Evolutionary conservation across 495 filamentous ascomycete species (phyloP).

Genomic region (Annulohypoxylon nitens): DNA sequence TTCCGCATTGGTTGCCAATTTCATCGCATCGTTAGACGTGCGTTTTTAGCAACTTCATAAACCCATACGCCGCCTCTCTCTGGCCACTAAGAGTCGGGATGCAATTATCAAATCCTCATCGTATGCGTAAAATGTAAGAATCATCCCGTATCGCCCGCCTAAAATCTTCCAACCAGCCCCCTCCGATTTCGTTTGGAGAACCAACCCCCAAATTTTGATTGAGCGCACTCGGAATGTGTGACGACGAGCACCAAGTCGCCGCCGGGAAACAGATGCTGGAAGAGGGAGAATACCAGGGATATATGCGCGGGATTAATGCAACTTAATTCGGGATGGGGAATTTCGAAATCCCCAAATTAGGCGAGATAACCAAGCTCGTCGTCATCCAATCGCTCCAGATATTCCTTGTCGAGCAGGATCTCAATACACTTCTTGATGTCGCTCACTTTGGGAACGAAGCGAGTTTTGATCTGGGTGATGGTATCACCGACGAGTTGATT

Average conservation of each 20-base stretch:
- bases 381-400: slow-evolving; percentile 93
- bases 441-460: slow-evolving; percentile 90
- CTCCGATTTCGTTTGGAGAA: slow-evolving; percentile 22
- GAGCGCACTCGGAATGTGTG: slow-evolving; percentile 8
- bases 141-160: slow-evolving; percentile 26
- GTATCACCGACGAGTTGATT: slow-evolving; percentile 91
- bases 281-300: slow-evolving; percentile 23
- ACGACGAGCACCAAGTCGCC: slow-evolving; percentile 17
- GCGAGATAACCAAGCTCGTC: slow-evolving; percentile 95
- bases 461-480: slow-evolving; percentile 92
- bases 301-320: slow-evolving; percentile 22
- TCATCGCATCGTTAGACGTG: slow-evolving; percentile 18
- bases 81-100: not conserved
- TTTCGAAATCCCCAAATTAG: slow-evolving; percentile 52
- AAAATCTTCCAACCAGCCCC: slow-evolving; percentile 20
- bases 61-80: slow-evolving; percentile 1
- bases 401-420: slow-evolving; percentile 98
- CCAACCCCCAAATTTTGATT: slow-evolving; percentile 18
- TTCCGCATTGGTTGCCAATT: slow-evolving; percentile 3
- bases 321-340: not conserved
- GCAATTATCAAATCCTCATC: slow-evolving; percentile 5
- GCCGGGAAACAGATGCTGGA: slow-evolving; percentile 18
- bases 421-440: slow-evolving; percentile 99
- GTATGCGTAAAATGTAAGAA: slow-evolving; percentile 21
- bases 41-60: slow-evolving; percentile 6